These are phyloP conservation scores for Tulasnella sp. DNA, from an alignment of 768 basidiomycete species.

Conservation along the genomic window DNA sequence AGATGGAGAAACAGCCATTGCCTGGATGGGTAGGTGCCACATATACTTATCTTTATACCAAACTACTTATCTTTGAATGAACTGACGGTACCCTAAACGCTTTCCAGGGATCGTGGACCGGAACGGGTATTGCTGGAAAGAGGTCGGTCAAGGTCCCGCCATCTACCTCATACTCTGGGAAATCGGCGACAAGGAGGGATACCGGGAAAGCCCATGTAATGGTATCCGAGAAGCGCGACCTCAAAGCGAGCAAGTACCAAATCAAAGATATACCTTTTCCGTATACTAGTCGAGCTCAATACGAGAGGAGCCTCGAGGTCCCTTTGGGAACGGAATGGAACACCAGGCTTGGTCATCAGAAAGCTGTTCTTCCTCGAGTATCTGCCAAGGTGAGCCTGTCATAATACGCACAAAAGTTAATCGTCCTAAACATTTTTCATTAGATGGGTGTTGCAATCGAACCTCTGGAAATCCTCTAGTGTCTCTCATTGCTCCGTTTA, in stretches of 20 bases:
- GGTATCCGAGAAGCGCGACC: conserved; percentile 91
- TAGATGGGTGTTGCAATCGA: conserved; percentile 63
- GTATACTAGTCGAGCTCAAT: conserved; percentile 88
- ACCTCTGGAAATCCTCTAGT: conserved; percentile 47
- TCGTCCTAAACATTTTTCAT: background rate
- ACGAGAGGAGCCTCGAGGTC: conserved; percentile 67
- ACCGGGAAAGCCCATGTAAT: conserved; percentile 79
- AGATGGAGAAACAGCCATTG: conserved; percentile 77
- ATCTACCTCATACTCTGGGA: conserved; percentile 77
- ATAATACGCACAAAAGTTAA: background rate
- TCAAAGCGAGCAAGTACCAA: conserved; percentile 81
- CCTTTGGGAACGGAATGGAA: conserved; percentile 93
- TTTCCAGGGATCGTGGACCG: conserved; percentile 82
- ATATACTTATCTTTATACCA: background rate
- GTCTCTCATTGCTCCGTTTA: background rate
- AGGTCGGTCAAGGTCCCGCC: conserved; percentile 43
- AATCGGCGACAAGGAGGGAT: conserved; percentile 70
- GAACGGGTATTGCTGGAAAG: conserved; percentile 50
- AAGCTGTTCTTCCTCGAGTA: conserved; percentile 71
- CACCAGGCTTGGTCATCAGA: conserved; percentile 72
- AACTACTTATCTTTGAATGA: background rate
- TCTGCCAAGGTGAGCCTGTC: conserved; percentile 60
- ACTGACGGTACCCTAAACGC: background rate
- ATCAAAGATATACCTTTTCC: conserved; percentile 90
- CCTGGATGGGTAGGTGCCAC: conserved; percentile 76